phyloP scores from a whole-genome alignment of 148 eudicot species.

The Vaccinium myrtillus region DNA sequence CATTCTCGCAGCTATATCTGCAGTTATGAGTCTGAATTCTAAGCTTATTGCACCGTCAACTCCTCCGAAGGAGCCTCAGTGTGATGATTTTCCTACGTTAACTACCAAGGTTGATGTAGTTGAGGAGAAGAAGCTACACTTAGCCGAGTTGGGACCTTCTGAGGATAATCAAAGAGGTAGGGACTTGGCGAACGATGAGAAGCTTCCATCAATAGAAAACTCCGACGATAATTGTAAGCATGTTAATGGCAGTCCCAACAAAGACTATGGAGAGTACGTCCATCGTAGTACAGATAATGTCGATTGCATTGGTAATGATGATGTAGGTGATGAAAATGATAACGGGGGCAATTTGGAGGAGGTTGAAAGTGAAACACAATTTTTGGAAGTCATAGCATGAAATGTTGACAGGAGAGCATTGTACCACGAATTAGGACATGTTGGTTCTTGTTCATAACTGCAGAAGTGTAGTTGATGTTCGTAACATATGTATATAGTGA shows the following conservation, averaged over 20 bases:
- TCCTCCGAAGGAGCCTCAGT: slow-evolving; percentile 34
- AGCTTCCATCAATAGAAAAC: slow-evolving; percentile 16
- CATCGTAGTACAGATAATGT: slow-evolving; percentile 1
- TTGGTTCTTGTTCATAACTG: not conserved
- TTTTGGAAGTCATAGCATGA: slow-evolving; percentile 20
- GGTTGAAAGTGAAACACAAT: slow-evolving; percentile 21
- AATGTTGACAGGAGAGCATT: not conserved
- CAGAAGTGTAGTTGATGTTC: not conserved
- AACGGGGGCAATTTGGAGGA: slow-evolving; percentile 13
- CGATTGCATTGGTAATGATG: slow-evolving; percentile 2
- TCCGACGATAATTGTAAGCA: slow-evolving; percentile 21
- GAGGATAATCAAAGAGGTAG: slow-evolving; percentile 18
- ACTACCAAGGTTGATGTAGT: slow-evolving; percentile 26
- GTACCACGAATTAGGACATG: not conserved
- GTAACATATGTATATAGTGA: not conserved
- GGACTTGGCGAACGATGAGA: slow-evolving; percentile 13
- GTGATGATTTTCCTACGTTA: slow-evolving; percentile 27
- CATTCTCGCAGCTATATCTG: slow-evolving; percentile 44
- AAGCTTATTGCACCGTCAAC: slow-evolving; percentile 32
- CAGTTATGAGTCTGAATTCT: slow-evolving; percentile 23
- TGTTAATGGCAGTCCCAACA: slow-evolving; percentile 22
- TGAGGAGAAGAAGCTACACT: slow-evolving; percentile 31
- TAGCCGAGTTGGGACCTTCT: slow-evolving; percentile 18
- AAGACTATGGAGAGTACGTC: not conserved
- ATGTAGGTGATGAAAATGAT: not conserved